Conservation (phyloP, 2,329 filamentous ascomycete genomes). For the Ceratocystis harringtonii region DNA sequence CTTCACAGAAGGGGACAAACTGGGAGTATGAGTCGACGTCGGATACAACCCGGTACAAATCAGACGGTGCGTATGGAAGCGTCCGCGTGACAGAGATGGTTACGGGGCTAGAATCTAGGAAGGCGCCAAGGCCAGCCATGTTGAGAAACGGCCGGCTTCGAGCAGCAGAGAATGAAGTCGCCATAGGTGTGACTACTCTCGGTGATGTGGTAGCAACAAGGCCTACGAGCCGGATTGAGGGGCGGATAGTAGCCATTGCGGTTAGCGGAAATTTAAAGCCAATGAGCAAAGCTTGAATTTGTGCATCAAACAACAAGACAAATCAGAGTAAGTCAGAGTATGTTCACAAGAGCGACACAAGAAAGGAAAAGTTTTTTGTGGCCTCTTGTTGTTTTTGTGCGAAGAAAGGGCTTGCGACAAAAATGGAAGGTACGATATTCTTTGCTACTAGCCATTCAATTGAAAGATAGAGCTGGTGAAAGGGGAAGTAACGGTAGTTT, state of each 20-base stretch:
- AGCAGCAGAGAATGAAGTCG: conserved; percentile 18
- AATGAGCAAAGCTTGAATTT: not conserved
- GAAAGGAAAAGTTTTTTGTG: not conserved
- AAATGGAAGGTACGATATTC: not conserved
- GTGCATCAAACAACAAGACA: not conserved
- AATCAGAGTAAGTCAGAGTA: too few relatives aligned
- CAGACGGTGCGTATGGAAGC: conserved; percentile 55
- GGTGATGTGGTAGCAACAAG: not conserved
- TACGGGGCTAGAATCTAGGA: conserved; percentile 32
- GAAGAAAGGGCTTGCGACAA: not conserved
- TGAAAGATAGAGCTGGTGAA: not conserved
- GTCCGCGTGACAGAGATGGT: conserved; percentile 57
- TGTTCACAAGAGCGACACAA: not conserved
- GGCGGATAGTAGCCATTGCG: not conserved
- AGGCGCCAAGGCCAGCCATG: conserved; percentile 22
- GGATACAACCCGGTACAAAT: conserved; percentile 74
- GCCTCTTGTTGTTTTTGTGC: not conserved
- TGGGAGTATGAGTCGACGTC: conserved; percentile 69
- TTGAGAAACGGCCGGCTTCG: conserved; percentile 27
- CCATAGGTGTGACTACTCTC: not conserved
- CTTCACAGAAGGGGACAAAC: conserved; percentile 86
- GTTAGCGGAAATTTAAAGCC: not conserved
- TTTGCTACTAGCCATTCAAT: not conserved
- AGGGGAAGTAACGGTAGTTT: not conserved
- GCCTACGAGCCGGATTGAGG: not conserved